Evolutionary conservation across 352 stramenopile species (phyloP), one percentile per base, ranked within the genome.

Genomic region (Phytophthora palmivora): DNA sequence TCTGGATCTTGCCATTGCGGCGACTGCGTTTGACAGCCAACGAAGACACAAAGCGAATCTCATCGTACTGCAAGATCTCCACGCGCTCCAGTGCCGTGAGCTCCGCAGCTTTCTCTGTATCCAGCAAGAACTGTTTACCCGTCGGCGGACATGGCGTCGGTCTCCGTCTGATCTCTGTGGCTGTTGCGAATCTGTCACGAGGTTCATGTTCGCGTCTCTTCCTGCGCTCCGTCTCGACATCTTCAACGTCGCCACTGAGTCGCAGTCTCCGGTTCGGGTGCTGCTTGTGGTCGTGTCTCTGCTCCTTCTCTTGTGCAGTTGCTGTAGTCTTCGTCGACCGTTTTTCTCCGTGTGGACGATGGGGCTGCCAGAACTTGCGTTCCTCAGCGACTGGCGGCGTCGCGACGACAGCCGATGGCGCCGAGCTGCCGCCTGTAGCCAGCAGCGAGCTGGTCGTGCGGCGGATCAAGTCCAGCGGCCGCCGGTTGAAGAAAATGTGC

Each of bases 21-120:
- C 77, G 72, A 33, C 36, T 64, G 24, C 51, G 54, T 53, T 84
- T 87, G 45, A 80, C 46, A 3, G 55, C 32, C 36, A 71, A 46
- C 6, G 59, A 73, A 14, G 76, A 82, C 16, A 78, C 64, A 59
- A 84, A 94, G 53, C 70, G 72, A 21, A 92, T 67, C 21, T 82
- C 72, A 3, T 73, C 59, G 49, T 81, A 84, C 41, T 71, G 47
- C 6, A 74, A 36, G 43, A 94, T 78, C 58, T 94, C 82, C 39
- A 58, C 37, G 26, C 73, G 54, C 28, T 94, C 85, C 5, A 81
- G 70, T 3, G 42, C 9, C 2, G 74, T 88, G 36, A 92, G 73
- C 24, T 91, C 72, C 3, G n/a, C 41, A 4, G 55, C 42, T 49
- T 55, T 50, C 15, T 49, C 45, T 24, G 36, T 38, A 61, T 70